These are phyloP conservation scores for Candida coquimbonensis DNA, from an alignment of 805 yeast genomes.

Conservation along the genomic window DNA sequence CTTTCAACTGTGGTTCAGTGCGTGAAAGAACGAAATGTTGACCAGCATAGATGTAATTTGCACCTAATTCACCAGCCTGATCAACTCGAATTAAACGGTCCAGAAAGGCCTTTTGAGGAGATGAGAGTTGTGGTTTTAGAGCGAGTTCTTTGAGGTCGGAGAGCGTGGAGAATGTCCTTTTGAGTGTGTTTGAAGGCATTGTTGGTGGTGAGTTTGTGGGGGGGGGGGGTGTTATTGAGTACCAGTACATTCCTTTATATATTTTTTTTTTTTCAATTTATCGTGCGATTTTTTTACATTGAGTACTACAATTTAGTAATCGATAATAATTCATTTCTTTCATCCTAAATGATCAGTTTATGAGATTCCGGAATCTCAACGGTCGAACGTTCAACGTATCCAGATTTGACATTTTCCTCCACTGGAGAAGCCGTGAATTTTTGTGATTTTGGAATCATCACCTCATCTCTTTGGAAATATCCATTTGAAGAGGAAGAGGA, in stretches of 20 bases:
- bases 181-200: background rate
- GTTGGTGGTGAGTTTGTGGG: no score
- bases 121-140: conserved; percentile 7
- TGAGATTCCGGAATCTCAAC: background rate
- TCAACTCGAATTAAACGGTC: conserved; percentile 83
- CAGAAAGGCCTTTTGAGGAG: conserved; percentile 62
- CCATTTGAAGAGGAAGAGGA: no score
- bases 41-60: conserved; percentile 87
- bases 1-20: conserved; percentile 60
- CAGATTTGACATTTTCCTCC: background rate
- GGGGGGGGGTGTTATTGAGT: no score
- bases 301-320: no score
- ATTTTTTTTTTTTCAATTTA: no score
- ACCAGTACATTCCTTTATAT: no score
- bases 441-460: conserved; percentile 10
- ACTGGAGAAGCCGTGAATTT: conserved; percentile 2
- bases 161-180: background rate
- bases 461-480: conserved; percentile 4
- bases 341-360: background rate
- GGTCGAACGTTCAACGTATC: no score
- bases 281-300: background rate
- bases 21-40: conserved; percentile 72
- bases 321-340: no score
- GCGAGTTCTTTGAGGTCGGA: background rate
- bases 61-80: conserved; percentile 98